Conservation (phyloP, 345 rosid genomes). For the Abelmoschus esculentus region DNA sequence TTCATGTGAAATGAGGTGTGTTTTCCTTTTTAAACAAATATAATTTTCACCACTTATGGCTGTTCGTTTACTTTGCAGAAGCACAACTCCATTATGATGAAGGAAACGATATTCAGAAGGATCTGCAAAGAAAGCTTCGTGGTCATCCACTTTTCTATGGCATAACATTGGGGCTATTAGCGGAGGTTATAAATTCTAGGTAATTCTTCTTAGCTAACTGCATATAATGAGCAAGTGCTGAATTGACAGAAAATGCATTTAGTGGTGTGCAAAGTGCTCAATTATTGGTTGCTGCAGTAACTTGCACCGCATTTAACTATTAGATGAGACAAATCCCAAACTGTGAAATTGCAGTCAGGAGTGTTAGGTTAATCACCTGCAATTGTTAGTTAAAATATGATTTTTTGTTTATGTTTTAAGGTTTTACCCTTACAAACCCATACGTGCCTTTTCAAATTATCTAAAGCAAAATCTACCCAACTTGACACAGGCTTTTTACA, state of each 20-base stretch:
- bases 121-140: constrained; percentile 55
- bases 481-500: constrained; percentile 79
- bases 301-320: background rate
- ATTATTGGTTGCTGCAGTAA: background rate
- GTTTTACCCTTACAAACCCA: background rate
- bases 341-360: background rate
- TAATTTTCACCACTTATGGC: constrained; percentile 8
- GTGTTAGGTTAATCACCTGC: background rate
- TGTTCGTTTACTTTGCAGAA: constrained; percentile 40
- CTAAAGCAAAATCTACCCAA: background rate
- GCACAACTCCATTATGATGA: constrained; percentile 35
- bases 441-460: background rate
- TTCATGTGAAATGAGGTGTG: background rate
- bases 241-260: constrained; percentile 2
- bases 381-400: background rate
- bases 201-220: constrained; percentile 21
- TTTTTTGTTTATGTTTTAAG: background rate
- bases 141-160: constrained; percentile 92
- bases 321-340: background rate
- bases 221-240: constrained; percentile 6
- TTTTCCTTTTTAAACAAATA: constrained; percentile 5
- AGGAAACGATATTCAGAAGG: constrained; percentile 29
- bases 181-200: constrained; percentile 98
- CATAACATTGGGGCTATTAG: constrained; percentile 84
- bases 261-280: background rate